Conservation (phyloP, 2,329 filamentous ascomycete genomes). For the Trichoderma koningiopsis region DNA sequence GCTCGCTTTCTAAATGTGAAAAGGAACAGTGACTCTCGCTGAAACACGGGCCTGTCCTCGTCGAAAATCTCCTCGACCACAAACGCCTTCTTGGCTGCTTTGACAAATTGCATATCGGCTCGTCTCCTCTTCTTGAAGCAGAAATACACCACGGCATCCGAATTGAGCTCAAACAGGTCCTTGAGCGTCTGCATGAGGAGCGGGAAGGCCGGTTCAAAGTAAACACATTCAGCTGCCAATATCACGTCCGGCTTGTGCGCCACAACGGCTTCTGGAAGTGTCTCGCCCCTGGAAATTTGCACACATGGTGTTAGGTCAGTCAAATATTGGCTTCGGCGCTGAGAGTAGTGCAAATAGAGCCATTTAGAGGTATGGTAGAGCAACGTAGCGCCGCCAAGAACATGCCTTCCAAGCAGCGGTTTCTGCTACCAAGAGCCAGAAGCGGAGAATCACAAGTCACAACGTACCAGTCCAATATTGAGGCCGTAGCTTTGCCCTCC, state of each 20-base stretch:
- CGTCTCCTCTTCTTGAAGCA: constrained; percentile 93
- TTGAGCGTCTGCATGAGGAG: constrained; percentile 77
- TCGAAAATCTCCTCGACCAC: constrained; percentile 63
- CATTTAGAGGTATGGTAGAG: not conserved
- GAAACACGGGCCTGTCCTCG: constrained; percentile 60
- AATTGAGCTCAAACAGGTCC: constrained; percentile 73
- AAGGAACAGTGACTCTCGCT: constrained; percentile 61
- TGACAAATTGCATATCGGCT: constrained; percentile 76
- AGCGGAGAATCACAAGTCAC: not conserved
- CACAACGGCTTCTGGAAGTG: constrained; percentile 55
- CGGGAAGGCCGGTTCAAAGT: constrained; percentile 94
- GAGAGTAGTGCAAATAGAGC: not conserved
- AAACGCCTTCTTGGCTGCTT: constrained; percentile 69
- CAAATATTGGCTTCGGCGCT: not conserved
- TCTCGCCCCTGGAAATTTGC: constrained; percentile 56
- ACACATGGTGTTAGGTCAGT: constrained; percentile 13
- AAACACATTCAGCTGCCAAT: constrained; percentile 95
- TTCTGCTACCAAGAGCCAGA: not conserved
- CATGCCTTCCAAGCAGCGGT: not conserved
- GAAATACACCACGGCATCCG: constrained; percentile 68
- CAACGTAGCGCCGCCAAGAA: constrained; percentile 9
- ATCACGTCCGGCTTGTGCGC: constrained; percentile 72
- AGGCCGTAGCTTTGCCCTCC: constrained; percentile 61
- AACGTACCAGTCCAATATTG: constrained; percentile 78
- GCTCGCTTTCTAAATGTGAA: constrained; percentile 56